phyloP scores from a whole-genome alignment of 2,329 filamentous ascomycete genomes.

The Fusarium succisae region DNA sequence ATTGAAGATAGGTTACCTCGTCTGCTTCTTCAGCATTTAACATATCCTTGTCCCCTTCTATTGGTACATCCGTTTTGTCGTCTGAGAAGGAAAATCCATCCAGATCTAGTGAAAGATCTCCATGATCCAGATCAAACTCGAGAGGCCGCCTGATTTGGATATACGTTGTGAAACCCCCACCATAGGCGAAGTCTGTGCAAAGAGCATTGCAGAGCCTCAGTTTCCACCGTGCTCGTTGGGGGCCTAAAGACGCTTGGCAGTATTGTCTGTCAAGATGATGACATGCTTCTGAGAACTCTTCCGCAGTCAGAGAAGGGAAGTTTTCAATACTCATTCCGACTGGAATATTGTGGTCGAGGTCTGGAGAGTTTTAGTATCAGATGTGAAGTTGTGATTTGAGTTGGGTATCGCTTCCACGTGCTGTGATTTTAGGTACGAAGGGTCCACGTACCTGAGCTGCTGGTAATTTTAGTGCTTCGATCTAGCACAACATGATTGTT shows the following conservation, averaged over 20 bases:
- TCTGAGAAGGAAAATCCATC: slow-evolving; percentile 56
- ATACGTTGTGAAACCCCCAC: slow-evolving; percentile 60
- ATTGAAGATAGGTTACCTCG: slow-evolving; percentile 52
- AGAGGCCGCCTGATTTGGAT: slow-evolving; percentile 66
- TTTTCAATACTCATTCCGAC: slow-evolving; percentile 56
- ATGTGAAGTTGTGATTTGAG: slow-evolving; percentile 2
- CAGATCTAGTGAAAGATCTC: slow-evolving; percentile 58
- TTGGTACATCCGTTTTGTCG: slow-evolving; percentile 24
- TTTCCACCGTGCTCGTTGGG: slow-evolving; percentile 63
- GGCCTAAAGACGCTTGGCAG: slow-evolving; percentile 65
- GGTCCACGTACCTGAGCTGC: slow-evolving; percentile 8
- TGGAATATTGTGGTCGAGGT: neutral
- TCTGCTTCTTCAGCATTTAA: slow-evolving; percentile 62
- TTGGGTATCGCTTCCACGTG: slow-evolving; percentile 18
- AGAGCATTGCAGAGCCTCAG: slow-evolving; percentile 63
- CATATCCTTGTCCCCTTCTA: slow-evolving; percentile 57
- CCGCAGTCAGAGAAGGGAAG: slow-evolving; percentile 69
- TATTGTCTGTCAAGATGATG: slow-evolving; percentile 69
- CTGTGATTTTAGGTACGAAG: slow-evolving; percentile 5
- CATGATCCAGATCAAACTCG: slow-evolving; percentile 54
- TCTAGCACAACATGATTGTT: neutral
- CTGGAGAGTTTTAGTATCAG: neutral
- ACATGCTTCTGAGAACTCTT: slow-evolving; percentile 73
- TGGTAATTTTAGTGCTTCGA: neutral
- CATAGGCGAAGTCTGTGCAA: slow-evolving; percentile 53